Evolutionary conservation across 2,329 filamentous ascomycete species (phyloP).

Genomic region (Arthrinium phaeospermum): DNA sequence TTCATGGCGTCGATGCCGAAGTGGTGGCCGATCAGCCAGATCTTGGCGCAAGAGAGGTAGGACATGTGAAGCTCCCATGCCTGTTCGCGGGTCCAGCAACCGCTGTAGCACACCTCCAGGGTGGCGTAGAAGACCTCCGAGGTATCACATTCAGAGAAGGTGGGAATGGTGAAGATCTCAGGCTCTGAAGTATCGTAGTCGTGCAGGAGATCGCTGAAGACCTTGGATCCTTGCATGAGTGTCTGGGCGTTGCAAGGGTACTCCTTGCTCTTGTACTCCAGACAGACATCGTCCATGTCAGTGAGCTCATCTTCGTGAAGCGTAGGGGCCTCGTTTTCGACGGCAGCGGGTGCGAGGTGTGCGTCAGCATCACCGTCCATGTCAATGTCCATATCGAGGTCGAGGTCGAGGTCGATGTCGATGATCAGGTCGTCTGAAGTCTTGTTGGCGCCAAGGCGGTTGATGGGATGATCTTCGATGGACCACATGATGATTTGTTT

Average conservation of each 20-base stretch:
- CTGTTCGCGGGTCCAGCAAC: neutral
- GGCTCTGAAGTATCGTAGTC: neutral
- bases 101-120: constrained; percentile 15
- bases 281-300: neutral
- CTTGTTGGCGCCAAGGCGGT: neutral
- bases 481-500: neutral
- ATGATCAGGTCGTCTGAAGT: neutral
- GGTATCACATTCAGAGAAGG: neutral
- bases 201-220: neutral
- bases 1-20: constrained; percentile 16
- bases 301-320: neutral
- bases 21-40: constrained; percentile 17
- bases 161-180: neutral
- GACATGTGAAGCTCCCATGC: constrained; percentile 11
- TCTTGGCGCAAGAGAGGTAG: constrained; percentile 10
- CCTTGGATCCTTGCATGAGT: neutral
- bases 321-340: neutral
- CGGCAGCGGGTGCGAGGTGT: neutral
- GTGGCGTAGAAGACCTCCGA: constrained; percentile 6
- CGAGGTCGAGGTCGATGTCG: neutral
- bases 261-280: neutral
- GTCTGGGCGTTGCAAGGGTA: constrained; percentile 8
- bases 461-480: neutral
- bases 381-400: neutral
- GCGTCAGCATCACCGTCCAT: neutral